These are phyloP conservation scores for Aquilaria agallochum DNA, from an alignment of 441 rosid species.

Conservation along the genomic window DNA sequence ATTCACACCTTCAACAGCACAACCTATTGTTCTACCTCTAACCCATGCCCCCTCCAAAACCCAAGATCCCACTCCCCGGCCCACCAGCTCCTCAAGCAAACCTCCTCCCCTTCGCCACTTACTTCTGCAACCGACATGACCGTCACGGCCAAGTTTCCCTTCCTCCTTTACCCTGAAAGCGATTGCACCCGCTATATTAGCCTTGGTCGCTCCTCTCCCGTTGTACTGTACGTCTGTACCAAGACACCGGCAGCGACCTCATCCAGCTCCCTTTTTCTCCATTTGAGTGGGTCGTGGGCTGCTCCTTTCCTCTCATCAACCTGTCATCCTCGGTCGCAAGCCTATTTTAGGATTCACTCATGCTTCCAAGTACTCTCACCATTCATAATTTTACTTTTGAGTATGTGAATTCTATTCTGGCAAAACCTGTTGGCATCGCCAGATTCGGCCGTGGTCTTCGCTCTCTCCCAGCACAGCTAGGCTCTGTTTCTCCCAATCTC, in stretches of 20 bases:
- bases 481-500: constrained; percentile 51
- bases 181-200: constrained; percentile 74
- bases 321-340: constrained; percentile 49
- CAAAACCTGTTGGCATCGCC: constrained; percentile 87
- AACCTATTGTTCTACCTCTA: constrained; percentile 45
- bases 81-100: constrained; percentile 64
- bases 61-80: constrained; percentile 43
- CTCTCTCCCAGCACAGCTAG: constrained; percentile 79
- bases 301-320: constrained; percentile 32
- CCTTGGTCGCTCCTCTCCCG: constrained; percentile 38
- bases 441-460: constrained; percentile 84
- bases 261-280: constrained; percentile 96
- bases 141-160: constrained; percentile 52
- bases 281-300: constrained; percentile 86
- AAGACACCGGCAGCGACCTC: constrained; percentile 90
- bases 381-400: constrained; percentile 76
- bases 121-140: constrained; percentile 47
- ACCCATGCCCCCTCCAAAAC: constrained; percentile 58
- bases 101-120: constrained; percentile 64
- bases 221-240: constrained; percentile 50
- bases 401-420: constrained; percentile 77
- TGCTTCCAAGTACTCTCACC: constrained; percentile 35
- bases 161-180: constrained; percentile 75
- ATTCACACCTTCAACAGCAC: constrained; percentile 32
- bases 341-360: constrained; percentile 46